These are phyloP conservation scores for Cladosporium sp. DNA, from an alignment of 2,329 filamentous ascomycete genomes.

Conservation along the genomic window DNA sequence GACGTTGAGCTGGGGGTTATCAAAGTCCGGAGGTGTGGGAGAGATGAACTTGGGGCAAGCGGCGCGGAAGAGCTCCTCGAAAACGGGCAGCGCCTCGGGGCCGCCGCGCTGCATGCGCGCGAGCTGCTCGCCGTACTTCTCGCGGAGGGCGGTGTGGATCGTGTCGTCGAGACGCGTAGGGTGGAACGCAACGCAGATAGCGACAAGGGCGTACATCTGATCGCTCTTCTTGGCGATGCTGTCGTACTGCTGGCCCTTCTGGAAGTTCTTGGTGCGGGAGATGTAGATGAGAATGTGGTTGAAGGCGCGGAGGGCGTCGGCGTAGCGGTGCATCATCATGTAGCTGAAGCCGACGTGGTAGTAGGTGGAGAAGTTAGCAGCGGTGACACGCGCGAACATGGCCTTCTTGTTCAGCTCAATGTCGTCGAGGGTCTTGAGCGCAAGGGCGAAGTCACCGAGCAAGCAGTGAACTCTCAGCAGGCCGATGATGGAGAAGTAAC, in stretches of 20 bases:
- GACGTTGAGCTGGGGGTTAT: slow-evolving; percentile 90
- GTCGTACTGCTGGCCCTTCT: slow-evolving; percentile 97
- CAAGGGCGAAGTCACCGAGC: slow-evolving; percentile 94
- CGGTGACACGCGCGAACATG: slow-evolving; percentile 99
- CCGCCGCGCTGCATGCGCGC: slow-evolving; percentile 93
- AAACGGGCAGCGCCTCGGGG: slow-evolving; percentile 89
- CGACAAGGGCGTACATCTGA: slow-evolving; percentile 98
- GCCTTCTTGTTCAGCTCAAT: slow-evolving; percentile 99
- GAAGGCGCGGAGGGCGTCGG: slow-evolving; percentile 99
- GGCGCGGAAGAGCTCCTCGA: slow-evolving; percentile 94
- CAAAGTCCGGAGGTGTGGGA: slow-evolving; percentile 93
- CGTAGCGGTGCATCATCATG: slow-evolving; percentile 99
- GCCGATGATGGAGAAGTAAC: slow-evolving; percentile 98
- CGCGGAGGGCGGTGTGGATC: slow-evolving; percentile 93
- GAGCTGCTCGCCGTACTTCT: slow-evolving; percentile 99
- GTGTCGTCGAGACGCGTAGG: slow-evolving; percentile 96
- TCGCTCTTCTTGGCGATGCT: slow-evolving; percentile 99
- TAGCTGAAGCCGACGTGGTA: slow-evolving; percentile 99
- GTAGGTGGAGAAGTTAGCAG: slow-evolving; percentile 98
- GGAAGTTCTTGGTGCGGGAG: slow-evolving; percentile 98
- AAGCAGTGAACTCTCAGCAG: slow-evolving; percentile 93
- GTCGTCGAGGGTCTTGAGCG: slow-evolving; percentile 96
- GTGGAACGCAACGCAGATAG: slow-evolving; percentile 97
- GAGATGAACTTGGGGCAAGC: slow-evolving; percentile 99
- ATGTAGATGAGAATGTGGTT: slow-evolving; percentile 99